Conservation (phyloP, 2,329 filamentous ascomycete genomes). For the Colletotrichum theobromicola region DNA sequence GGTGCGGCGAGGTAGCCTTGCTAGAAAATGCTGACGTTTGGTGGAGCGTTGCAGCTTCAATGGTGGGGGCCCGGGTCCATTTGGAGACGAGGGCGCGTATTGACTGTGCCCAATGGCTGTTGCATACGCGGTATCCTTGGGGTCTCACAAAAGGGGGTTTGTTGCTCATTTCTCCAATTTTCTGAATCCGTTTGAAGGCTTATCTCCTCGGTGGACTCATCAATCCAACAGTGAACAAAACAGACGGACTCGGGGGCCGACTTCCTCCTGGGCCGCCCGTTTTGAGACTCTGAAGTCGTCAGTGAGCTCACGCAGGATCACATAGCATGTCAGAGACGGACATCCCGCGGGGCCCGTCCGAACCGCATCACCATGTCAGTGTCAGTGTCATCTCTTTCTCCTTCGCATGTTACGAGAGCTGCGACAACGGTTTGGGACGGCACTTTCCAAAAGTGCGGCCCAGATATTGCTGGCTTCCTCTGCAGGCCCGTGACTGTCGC, state of each 20-base stretch:
- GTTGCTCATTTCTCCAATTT: not conserved
- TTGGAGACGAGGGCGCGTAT: not conserved
- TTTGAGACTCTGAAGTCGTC: not conserved
- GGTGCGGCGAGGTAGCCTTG: not conserved
- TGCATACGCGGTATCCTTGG: not conserved
- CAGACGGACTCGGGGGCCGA: not conserved
- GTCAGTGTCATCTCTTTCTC: not conserved
- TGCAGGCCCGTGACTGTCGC: not conserved
- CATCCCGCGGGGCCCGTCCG: not conserved
- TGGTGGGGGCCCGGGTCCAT: not conserved
- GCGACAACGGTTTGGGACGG: not conserved
- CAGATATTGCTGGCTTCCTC: not conserved
- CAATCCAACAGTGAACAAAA: not conserved
- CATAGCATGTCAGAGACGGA: not conserved
- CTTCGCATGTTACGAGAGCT: not conserved
- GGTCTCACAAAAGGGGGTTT: not conserved
- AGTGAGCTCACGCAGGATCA: not conserved
- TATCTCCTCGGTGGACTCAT: not conserved
- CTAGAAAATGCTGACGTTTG: not conserved
- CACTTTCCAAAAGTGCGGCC: not conserved
- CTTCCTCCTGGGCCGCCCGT: not conserved
- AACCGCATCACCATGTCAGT: not conserved
- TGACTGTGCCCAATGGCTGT: not conserved
- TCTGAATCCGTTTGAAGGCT: not conserved
- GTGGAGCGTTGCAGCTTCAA: not conserved